Conservation (phyloP, 1,139 yeast species). For the Entelexis paramagnoliae region DNA sequence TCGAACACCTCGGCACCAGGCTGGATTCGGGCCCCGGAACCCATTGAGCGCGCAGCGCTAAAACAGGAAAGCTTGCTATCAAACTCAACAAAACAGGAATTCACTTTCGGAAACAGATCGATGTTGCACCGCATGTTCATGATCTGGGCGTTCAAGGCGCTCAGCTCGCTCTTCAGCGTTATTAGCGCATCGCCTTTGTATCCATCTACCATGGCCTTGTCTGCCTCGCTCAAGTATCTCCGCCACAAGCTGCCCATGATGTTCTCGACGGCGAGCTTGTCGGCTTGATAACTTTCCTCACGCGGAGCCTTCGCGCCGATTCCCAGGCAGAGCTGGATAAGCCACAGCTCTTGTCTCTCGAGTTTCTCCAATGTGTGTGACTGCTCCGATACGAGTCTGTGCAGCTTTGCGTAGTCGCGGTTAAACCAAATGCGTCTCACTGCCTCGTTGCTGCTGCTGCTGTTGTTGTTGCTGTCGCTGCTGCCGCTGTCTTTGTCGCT, state of each 20-base stretch:
- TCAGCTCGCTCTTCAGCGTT: constrained; percentile 24
- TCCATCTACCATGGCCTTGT: constrained; percentile 20
- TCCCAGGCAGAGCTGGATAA: constrained; percentile 14
- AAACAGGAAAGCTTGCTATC: constrained; percentile 29
- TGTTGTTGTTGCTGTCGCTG: too few species aligned
- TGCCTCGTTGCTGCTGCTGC: neutral
- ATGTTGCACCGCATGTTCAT: constrained; percentile 22
- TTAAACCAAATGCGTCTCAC: constrained; percentile 29
- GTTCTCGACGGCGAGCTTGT: constrained; percentile 4
- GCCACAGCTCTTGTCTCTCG: constrained; percentile 24
- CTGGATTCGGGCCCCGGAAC: constrained; percentile 9
- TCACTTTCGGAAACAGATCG: constrained; percentile 21
- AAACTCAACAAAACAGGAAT: constrained; percentile 32
- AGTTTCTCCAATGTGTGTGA: constrained; percentile 19
- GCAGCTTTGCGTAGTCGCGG: constrained; percentile 25
- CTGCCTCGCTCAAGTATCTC: constrained; percentile 18
- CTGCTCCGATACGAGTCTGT: constrained; percentile 22
- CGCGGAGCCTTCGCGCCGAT: neutral
- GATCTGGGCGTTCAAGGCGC: constrained; percentile 26
- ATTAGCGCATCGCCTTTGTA: constrained; percentile 20
- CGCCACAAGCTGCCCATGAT: constrained; percentile 27
- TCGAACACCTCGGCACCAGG: constrained; percentile 19
- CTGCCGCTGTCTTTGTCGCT: too few species aligned
- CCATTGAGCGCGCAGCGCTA: constrained; percentile 28
- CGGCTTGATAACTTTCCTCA: neutral